Evolutionary conservation across 768 basidiomycete species (phyloP).

Genomic region (Pleurotus pulmonarius): DNA sequence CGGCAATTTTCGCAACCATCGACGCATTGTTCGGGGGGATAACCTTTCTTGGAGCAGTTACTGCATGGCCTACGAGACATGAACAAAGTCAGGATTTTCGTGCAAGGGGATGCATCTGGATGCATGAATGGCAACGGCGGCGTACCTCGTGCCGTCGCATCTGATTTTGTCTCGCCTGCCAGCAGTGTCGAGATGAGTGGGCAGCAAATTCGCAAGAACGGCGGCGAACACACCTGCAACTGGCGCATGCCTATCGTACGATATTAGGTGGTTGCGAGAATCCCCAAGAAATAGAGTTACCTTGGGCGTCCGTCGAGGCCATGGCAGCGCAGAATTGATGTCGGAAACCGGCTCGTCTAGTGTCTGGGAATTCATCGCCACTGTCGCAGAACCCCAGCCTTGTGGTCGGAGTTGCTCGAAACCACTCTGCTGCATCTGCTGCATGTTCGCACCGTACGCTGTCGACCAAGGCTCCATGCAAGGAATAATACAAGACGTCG

Average conservation of each 20-base stretch:
- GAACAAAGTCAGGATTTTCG: background rate
- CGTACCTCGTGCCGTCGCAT: slow-evolving; percentile 52
- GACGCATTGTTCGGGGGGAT: slow-evolving; percentile 47
- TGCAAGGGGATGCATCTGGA: background rate
- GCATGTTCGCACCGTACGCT: background rate
- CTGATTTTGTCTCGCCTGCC: slow-evolving; percentile 58
- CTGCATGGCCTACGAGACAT: slow-evolving; percentile 45
- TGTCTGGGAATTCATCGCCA: slow-evolving; percentile 34
- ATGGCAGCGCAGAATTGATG: slow-evolving; percentile 37
- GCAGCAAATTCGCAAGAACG: slow-evolving; percentile 6
- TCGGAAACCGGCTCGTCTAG: slow-evolving; percentile 46
- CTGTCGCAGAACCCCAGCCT: slow-evolving; percentile 10
- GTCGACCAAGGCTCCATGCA: slow-evolving; percentile 1
- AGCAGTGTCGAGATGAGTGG: slow-evolving; percentile 9
- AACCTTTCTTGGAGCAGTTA: slow-evolving; percentile 54
- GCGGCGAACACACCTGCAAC: slow-evolving; percentile 44
- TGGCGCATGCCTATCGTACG: slow-evolving; percentile 48
- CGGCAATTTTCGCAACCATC: slow-evolving; percentile 63
- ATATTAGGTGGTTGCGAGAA: slow-evolving; percentile 9
- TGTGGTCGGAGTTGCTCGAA: slow-evolving; percentile 2
- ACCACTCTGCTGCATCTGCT: background rate
- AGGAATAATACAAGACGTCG: background rate
- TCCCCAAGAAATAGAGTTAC: slow-evolving; percentile 25
- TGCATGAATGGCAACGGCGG: slow-evolving; percentile 11
- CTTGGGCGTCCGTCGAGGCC: slow-evolving; percentile 52